Evolutionary conservation across 163 green algal genomes (phyloP).

Genomic region (Scenedesmus sp.): DNA sequence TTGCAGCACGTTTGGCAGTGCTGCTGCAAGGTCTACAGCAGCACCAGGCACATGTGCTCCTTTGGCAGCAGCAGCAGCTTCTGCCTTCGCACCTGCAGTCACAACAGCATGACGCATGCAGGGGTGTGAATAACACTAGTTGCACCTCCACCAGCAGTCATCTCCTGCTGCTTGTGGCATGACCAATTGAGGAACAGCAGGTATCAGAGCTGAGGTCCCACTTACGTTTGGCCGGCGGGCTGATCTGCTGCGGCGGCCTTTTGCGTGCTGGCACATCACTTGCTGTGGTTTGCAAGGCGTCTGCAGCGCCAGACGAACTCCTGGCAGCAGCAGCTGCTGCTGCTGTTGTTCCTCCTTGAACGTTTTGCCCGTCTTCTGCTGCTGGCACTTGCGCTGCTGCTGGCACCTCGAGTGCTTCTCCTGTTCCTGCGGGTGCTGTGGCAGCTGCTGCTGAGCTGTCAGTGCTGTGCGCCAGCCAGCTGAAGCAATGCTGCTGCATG

Average conservation of each 20-base stretch:
- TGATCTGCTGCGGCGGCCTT: neutral
- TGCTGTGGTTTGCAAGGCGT: neutral
- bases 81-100: neutral
- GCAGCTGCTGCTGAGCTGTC: neutral
- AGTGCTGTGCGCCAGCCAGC: neutral
- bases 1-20: neutral
- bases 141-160: neutral
- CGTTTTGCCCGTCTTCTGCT: neutral
- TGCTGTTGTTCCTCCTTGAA: neutral
- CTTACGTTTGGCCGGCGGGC: neutral
- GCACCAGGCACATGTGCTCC: neutral
- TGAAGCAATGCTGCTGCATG: slow-evolving; percentile 16
- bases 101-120: neutral
- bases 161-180: neutral
- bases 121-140: neutral
- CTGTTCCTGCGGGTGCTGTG: slow-evolving; percentile 15
- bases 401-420: slow-evolving; percentile 5
- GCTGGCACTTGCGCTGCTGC: neutral
- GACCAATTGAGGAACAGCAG: neutral
- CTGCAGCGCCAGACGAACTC: neutral
- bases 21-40: neutral
- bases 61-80: neutral
- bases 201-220: neutral
- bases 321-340: neutral
- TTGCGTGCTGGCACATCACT: neutral